Percentiles rank a stretch among this genome's conserved stretches.
Evolutionary conservation across 139 green algal genomes (phyloP).

Genomic region (Protoeuglena noctilucae): DNA sequence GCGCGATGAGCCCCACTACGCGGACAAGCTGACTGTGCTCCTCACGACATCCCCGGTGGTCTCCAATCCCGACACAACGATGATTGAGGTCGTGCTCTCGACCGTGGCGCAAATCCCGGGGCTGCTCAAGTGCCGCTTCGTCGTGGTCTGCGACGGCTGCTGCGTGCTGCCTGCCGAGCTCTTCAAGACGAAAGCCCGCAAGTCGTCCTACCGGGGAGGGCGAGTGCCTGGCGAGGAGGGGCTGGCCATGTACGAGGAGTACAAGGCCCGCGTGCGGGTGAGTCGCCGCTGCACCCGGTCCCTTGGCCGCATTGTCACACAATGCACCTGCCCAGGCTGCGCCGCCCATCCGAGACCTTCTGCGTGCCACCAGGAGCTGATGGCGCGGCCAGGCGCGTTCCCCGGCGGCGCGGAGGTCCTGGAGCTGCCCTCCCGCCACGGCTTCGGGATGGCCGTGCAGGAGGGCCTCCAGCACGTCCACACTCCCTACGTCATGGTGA

Average conservation of each 20-base stretch:
- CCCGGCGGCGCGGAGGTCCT: not conserved
- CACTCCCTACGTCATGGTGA: conserved; percentile 5
- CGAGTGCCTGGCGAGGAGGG: not conserved
- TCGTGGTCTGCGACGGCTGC: not conserved
- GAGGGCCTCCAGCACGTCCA: conserved; percentile 2
- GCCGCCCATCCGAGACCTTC: too few species aligned
- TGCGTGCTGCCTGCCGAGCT: not conserved
- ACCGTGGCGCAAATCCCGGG: not conserved
- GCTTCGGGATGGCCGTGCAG: conserved; percentile 6
- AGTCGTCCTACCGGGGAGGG: not conserved
- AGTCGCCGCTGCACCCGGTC: too few species aligned
- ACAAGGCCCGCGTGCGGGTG: too few species aligned
- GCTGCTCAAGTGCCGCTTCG: not conserved
- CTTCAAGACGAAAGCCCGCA: not conserved
- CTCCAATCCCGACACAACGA: not conserved
- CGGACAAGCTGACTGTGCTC: not conserved
- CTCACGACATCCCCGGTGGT: not conserved
- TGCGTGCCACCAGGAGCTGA: too few species aligned
- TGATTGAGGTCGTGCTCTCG: not conserved
- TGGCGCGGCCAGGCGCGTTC: not conserved
- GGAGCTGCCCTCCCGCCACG: conserved; percentile 3
- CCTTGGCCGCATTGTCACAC: too few species aligned
- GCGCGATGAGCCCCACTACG: too few species aligned
- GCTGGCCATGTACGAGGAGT: not conserved
- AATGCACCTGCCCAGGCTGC: too few species aligned